A percentile compares a stretch with the other conserved stretches of the same genome.
Conservation (phyloP, 2,329 filamentous ascomycete species). For the Alternaria triticimaculans region DNA sequence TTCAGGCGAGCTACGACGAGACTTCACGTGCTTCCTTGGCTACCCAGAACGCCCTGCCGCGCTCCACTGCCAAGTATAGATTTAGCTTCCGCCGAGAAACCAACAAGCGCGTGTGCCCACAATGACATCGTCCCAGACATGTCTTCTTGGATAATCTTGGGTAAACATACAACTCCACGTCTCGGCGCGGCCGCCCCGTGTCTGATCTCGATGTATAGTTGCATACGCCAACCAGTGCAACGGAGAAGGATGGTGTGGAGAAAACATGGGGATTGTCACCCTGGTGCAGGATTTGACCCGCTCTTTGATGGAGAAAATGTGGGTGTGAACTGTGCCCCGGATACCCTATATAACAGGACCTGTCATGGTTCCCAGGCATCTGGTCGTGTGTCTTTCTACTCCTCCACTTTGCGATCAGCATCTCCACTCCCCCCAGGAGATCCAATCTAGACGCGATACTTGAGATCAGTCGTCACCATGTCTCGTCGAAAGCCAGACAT, state of each 20-base stretch:
- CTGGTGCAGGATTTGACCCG: constrained; percentile 9
- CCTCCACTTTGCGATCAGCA: constrained; percentile 9
- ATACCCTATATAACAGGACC: constrained; percentile 21
- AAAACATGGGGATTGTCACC: constrained; percentile 18
- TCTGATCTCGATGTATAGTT: constrained; percentile 25
- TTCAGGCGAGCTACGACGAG: constrained; percentile 3
- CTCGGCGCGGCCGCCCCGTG: constrained; percentile 22
- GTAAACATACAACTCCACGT: constrained; percentile 1
- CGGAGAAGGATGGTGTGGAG: constrained; percentile 18
- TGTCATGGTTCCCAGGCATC: not conserved
- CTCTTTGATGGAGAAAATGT: constrained; percentile 15
- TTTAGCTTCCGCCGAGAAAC: constrained; percentile 24
- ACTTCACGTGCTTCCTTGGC: constrained; percentile 19
- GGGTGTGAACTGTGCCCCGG: constrained; percentile 3
- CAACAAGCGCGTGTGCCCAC: constrained; percentile 27
- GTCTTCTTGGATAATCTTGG: constrained; percentile 8
- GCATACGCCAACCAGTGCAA: constrained; percentile 30
- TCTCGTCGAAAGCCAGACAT: constrained; percentile 33
- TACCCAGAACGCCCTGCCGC: constrained; percentile 7
- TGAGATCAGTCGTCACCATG: constrained; percentile 19
- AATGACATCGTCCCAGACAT: constrained; percentile 37
- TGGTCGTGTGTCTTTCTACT: constrained; percentile 4
- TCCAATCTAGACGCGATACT: not conserved
- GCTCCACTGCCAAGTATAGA: constrained; percentile 27
- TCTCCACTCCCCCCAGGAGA: not conserved